These are phyloP conservation scores for Colletotrichum musicola DNA, from an alignment of 2,329 filamentous ascomycete species.

Conservation along the genomic window DNA sequence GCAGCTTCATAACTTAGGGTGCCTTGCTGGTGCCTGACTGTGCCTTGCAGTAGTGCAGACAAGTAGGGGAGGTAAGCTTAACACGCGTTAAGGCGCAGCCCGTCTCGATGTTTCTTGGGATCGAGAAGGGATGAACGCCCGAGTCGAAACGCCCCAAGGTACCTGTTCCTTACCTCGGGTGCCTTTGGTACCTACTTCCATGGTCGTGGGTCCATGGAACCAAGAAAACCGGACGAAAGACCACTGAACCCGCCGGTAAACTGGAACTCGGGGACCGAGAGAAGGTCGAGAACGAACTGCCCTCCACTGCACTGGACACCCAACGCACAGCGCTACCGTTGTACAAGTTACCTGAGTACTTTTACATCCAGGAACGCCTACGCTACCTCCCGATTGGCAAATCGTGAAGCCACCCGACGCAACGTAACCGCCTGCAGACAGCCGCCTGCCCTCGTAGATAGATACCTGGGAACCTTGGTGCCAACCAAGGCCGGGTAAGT, in stretches of 20 bases:
- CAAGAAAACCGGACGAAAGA: conserved; percentile 6
- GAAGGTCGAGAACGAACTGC: too few species aligned
- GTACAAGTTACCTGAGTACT: too few species aligned
- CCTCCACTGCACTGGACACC: conserved; percentile 14
- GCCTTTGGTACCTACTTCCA: too few species aligned
- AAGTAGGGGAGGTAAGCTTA: conserved; percentile 10
- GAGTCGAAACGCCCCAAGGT: too few species aligned
- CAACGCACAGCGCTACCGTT: conserved; percentile 8
- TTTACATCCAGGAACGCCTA: not conserved
- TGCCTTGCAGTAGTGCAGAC: conserved; percentile 25
- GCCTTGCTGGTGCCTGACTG: not conserved
- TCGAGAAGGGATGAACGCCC: too few species aligned
- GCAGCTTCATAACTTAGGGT: not conserved
- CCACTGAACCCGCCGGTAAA: too few species aligned
- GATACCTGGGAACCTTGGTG: not conserved
- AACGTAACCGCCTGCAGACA: conserved; percentile 15
- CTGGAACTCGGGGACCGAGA: too few species aligned
- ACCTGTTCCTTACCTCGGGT: too few species aligned
- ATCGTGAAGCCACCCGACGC: conserved; percentile 2
- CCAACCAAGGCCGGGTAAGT: not conserved
- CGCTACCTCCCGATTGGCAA: conserved; percentile 26
- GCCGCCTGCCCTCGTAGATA: conserved; percentile 1
- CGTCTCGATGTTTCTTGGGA: not conserved
- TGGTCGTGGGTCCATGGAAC: not conserved
- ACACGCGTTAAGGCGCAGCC: not conserved